These are phyloP conservation scores for Penicillium freii DNA, from an alignment of 2,329 filamentous ascomycete species.

Conservation along the genomic window DNA sequence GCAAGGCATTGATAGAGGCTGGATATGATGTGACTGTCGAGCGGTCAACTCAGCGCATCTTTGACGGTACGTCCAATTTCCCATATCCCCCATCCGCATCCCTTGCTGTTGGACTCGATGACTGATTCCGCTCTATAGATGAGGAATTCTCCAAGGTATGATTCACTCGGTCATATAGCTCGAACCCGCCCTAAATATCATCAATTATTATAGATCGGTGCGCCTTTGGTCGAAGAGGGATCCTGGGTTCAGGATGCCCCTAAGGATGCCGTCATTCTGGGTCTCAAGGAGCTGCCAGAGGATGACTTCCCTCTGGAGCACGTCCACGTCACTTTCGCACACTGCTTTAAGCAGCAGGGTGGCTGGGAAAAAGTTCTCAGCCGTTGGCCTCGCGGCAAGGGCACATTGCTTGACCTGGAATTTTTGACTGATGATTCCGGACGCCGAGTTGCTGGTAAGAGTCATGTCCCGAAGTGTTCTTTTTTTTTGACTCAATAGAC, in stretches of 20 bases:
- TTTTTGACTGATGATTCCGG: constrained; percentile 75
- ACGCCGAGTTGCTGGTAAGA: constrained; percentile 50
- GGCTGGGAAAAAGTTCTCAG: constrained; percentile 79
- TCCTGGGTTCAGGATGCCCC: constrained; percentile 65
- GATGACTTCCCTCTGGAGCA: constrained; percentile 70
- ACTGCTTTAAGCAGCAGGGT: constrained; percentile 73
- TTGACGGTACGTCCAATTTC: constrained; percentile 37
- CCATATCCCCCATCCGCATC: neutral
- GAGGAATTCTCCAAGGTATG: constrained; percentile 38
- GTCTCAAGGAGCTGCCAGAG: constrained; percentile 74
- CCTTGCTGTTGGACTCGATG: neutral
- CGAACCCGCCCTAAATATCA: constrained; percentile 40
- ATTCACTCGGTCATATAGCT: neutral
- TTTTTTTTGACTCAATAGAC: neutral
- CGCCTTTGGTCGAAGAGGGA: constrained; percentile 63
- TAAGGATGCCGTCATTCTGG: constrained; percentile 67
- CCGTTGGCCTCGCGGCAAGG: constrained; percentile 72
- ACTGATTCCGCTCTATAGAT: constrained; percentile 26
- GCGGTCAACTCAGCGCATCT: constrained; percentile 64
- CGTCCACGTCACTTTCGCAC: constrained; percentile 68
- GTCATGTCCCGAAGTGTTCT: neutral
- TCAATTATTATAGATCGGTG: constrained; percentile 58
- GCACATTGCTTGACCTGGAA: constrained; percentile 80
- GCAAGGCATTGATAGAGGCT: constrained; percentile 64
- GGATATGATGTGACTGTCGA: constrained; percentile 70